These are phyloP conservation scores for Kwoniella europaea DNA, from an alignment of 768 basidiomycete species.

Conservation along the genomic window DNA sequence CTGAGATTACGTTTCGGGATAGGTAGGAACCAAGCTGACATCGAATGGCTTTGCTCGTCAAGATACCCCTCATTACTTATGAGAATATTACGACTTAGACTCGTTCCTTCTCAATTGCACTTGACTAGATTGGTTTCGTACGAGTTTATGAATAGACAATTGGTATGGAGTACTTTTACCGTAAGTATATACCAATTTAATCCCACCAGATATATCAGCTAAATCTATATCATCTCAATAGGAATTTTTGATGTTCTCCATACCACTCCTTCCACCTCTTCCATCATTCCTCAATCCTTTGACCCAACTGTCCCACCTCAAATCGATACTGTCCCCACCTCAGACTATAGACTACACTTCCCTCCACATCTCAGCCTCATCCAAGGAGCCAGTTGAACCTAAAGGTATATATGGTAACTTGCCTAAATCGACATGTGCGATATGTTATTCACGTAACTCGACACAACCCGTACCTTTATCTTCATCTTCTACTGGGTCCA, in stretches of 20 bases:
- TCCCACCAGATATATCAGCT: neutral
- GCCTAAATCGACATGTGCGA: conserved; percentile 78
- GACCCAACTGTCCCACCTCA: conserved; percentile 27
- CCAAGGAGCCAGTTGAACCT: conserved; percentile 11
- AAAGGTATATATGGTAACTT: conserved; percentile 71
- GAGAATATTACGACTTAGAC: conserved; percentile 73
- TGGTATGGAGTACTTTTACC: conserved; percentile 99
- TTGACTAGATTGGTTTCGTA: conserved; percentile 87
- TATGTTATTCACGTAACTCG: conserved; percentile 64
- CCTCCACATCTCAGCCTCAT: conserved; percentile 15
- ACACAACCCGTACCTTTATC: conserved; percentile 64
- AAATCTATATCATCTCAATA: conserved; percentile 52
- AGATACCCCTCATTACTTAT: conserved; percentile 88
- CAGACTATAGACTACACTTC: conserved; percentile 29
- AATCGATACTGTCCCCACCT: conserved; percentile 24
- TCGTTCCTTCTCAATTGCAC: conserved; percentile 72
- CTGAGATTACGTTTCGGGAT: too few species aligned
- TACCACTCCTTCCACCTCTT: conserved; percentile 78
- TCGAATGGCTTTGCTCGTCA: neutral
- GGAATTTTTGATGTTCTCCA: conserved; percentile 93
- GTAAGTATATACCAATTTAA: conserved; percentile 62
- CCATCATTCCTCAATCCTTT: conserved; percentile 32
- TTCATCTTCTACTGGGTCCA: conserved; percentile 27
- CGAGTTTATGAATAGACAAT: conserved; percentile 98
- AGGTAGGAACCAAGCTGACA: too few species aligned